phyloP scores from a whole-genome alignment of 495 filamentous ascomycete species.

The Aspergillus haitiensis region DNA sequence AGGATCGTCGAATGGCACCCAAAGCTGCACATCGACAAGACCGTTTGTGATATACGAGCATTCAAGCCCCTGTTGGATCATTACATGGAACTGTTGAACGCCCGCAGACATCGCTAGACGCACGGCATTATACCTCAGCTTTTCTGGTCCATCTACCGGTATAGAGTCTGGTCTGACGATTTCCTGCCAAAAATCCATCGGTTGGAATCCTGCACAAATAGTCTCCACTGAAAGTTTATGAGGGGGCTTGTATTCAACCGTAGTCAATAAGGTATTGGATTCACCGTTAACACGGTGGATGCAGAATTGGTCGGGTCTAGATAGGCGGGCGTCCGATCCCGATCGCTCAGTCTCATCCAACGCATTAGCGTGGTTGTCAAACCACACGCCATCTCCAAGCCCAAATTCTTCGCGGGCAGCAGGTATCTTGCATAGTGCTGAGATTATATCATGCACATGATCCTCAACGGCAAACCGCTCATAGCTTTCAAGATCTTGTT shows the following conservation, averaged over 20 bases:
- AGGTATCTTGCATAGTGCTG: constrained; percentile 31
- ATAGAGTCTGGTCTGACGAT: constrained; percentile 31
- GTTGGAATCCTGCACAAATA: constrained; percentile 31
- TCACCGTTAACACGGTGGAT: constrained; percentile 12
- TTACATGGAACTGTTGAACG: constrained; percentile 32
- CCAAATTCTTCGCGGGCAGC: constrained; percentile 26
- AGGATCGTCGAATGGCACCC: constrained; percentile 34
- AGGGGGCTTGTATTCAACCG: constrained; percentile 39
- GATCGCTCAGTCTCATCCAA: constrained; percentile 14
- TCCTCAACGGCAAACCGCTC: constrained; percentile 27
- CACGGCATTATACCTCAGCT: constrained; percentile 30
- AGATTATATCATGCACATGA: constrained; percentile 25
- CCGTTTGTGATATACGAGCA: constrained; percentile 38
- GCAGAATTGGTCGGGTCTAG: constrained; percentile 18
- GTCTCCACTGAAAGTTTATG: constrained; percentile 35
- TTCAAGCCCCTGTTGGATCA: constrained; percentile 34
- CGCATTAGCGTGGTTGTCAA: constrained; percentile 29
- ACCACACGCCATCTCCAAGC: constrained; percentile 29
- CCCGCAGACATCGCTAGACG: constrained; percentile 26
- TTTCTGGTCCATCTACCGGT: constrained; percentile 20
- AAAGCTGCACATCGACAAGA: constrained; percentile 34
- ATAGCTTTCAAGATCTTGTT: constrained; percentile 34
- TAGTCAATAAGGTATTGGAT: constrained; percentile 30
- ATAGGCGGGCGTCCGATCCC: constrained; percentile 3
- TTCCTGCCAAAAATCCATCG: constrained; percentile 18